These are phyloP conservation scores for Phellopilus nigrolimitatus DNA, from an alignment of 1,284 basidiomycete species.

Conservation along the genomic window DNA sequence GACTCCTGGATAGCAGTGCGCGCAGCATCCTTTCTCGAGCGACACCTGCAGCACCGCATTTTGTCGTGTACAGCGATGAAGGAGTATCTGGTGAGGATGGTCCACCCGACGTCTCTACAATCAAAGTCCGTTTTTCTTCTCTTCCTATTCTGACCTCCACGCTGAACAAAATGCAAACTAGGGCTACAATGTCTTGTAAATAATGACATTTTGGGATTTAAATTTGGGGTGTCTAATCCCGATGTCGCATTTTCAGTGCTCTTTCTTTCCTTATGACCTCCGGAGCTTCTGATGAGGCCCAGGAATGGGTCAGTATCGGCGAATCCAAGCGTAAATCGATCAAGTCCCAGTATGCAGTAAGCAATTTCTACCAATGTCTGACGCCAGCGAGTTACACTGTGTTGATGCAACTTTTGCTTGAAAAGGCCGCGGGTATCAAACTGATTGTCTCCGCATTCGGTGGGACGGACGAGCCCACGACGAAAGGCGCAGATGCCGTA, in stretches of 20 bases:
- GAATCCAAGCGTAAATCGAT: constrained; percentile 37
- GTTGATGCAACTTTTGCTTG: background rate
- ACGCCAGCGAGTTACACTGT: no score
- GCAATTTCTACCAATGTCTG: background rate
- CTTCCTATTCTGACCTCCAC: background rate
- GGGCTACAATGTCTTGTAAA: constrained; percentile 48
- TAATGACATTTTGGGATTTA: background rate
- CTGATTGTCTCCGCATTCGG: no score
- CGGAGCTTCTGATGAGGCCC: constrained; percentile 50
- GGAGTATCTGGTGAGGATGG: constrained; percentile 36
- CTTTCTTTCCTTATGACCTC: constrained; percentile 45
- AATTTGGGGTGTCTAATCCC: background rate
- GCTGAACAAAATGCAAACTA: constrained; percentile 9
- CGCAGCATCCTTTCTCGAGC: constrained; percentile 38
- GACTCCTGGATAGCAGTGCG: constrained; percentile 21
- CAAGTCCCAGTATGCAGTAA: constrained; percentile 41
- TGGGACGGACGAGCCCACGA: no score
- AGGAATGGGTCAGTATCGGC: constrained; percentile 39
- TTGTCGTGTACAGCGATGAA: constrained; percentile 45
- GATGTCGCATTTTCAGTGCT: constrained; percentile 33
- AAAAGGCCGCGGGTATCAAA: constrained; percentile 46
- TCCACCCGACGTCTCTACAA: constrained; percentile 36
- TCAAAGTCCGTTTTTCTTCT: constrained; percentile 32
- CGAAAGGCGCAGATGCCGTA: no score
- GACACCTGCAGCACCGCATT: constrained; percentile 41